These are phyloP conservation scores for Exophiala mesophila DNA, from an alignment of 2,329 filamentous ascomycete genomes.

Conservation along the genomic window DNA sequence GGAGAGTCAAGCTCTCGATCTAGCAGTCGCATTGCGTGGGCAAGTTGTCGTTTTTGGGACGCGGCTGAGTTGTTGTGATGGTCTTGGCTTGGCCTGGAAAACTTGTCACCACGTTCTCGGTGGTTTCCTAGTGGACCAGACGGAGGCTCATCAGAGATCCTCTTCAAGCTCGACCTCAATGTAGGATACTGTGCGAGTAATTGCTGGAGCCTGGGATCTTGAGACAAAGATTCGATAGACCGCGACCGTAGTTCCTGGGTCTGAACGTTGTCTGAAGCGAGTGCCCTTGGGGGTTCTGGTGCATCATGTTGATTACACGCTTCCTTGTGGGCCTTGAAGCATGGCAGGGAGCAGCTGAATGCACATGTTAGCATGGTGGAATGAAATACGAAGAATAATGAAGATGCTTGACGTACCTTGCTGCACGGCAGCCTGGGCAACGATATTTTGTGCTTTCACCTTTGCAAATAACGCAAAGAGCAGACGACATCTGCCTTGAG, in stretches of 20 bases:
- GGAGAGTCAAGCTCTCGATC: constrained; percentile 10
- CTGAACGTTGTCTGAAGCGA: too few relatives aligned
- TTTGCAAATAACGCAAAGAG: constrained; percentile 29
- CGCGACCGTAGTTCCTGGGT: too few relatives aligned
- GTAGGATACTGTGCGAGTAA: constrained; percentile 37
- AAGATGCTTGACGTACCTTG: constrained; percentile 31
- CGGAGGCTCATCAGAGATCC: constrained; percentile 35
- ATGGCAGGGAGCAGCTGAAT: constrained; percentile 42
- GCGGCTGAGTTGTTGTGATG: not conserved
- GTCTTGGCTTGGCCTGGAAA: not conserved
- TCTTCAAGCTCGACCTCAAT: constrained; percentile 36
- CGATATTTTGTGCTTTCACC: constrained; percentile 30
- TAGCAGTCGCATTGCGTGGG: constrained; percentile 8
- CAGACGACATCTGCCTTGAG: not conserved
- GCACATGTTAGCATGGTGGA: not conserved
- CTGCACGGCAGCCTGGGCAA: constrained; percentile 29
- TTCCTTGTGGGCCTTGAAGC: constrained; percentile 42
- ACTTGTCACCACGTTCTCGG: constrained; percentile 1
- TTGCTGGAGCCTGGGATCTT: constrained; percentile 13
- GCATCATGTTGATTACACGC: constrained; percentile 36
- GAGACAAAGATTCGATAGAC: too few relatives aligned
- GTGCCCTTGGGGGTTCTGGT: constrained; percentile 14
- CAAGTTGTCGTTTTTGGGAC: constrained; percentile 12
- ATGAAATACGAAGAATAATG: too few relatives aligned
- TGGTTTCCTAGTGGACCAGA: not conserved